A percentile compares a stretch with the other conserved stretches of the same genome.
Evolutionary conservation across 371 early-diverging fungal species (phyloP).

Genomic region (Apophysomyces variabilis): DNA sequence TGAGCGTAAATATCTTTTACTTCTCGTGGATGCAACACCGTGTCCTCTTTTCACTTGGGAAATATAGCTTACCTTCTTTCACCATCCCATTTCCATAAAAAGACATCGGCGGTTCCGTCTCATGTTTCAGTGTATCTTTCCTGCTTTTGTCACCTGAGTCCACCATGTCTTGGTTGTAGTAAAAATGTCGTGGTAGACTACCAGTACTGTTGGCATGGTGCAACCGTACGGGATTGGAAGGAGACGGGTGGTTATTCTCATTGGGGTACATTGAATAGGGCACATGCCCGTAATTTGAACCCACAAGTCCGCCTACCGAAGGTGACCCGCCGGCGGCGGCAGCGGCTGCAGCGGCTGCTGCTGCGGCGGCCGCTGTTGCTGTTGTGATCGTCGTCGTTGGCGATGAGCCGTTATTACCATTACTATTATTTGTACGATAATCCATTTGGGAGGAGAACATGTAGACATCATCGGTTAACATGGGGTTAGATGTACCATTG

Average conservation of each 20-base stretch:
- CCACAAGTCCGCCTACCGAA: conserved; percentile 1
- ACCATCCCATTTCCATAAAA: conserved; percentile 1
- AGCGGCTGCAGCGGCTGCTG: neutral
- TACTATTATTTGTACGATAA: neutral
- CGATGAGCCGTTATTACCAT: neutral
- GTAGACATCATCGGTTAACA: conserved; percentile 3
- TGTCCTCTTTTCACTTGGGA: too few species aligned
- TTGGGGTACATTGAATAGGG: neutral
- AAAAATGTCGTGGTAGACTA: neutral
- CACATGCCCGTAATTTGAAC: neutral
- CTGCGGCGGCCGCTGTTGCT: neutral
- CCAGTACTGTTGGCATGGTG: conserved; percentile 5
- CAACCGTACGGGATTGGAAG: neutral
- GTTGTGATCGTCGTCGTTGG: neutral
- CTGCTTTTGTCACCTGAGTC: neutral
- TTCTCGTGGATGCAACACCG: too few species aligned
- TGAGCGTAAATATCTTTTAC: neutral
- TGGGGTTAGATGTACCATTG: neutral
- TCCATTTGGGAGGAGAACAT: neutral
- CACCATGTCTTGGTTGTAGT: neutral
- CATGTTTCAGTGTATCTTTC: conserved; percentile 9
- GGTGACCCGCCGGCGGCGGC: conserved; percentile 1
- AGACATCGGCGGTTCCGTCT: neutral
- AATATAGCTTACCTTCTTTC: neutral
- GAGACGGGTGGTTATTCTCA: neutral